Conservation (phyloP, 345 rosid species). For the Populus euphratica region DNA sequence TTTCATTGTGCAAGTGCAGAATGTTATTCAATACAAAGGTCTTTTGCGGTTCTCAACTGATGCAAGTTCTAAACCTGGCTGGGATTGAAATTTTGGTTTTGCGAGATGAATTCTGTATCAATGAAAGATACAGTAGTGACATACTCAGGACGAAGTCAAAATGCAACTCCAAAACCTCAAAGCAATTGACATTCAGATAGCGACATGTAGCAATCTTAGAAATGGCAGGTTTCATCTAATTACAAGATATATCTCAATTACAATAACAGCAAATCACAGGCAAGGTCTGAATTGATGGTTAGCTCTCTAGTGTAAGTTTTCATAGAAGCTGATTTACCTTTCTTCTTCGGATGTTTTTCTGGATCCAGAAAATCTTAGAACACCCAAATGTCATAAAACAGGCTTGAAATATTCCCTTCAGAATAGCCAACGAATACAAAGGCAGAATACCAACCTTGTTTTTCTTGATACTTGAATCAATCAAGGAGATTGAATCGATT, state of each 20-base stretch:
- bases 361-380: slow-evolving; percentile 22
- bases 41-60: neutral
- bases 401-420: slow-evolving; percentile 28
- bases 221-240: slow-evolving; percentile 31
- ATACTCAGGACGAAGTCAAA: neutral
- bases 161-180: slow-evolving; percentile 20
- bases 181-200: slow-evolving; percentile 26
- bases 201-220: slow-evolving; percentile 28
- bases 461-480: slow-evolving; percentile 21
- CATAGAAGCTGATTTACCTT: slow-evolving; percentile 15
- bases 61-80: neutral
- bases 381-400: slow-evolving; percentile 25
- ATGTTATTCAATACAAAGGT: neutral
- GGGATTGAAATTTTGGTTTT: neutral
- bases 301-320: slow-evolving; percentile 34
- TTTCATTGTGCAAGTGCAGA: neutral
- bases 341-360: slow-evolving; percentile 15
- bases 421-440: slow-evolving; percentile 14
- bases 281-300: slow-evolving; percentile 28
- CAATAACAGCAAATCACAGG: slow-evolving; percentile 28
- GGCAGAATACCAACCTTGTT: slow-evolving; percentile 23
- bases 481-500: slow-evolving; percentile 22
- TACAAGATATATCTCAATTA: slow-evolving; percentile 38
- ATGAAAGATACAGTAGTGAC: too few relatives aligned
- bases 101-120: neutral